Evolutionary conservation across 176 grass and related monocot species (phyloP).

Genomic region (Avena atlantica): DNA sequence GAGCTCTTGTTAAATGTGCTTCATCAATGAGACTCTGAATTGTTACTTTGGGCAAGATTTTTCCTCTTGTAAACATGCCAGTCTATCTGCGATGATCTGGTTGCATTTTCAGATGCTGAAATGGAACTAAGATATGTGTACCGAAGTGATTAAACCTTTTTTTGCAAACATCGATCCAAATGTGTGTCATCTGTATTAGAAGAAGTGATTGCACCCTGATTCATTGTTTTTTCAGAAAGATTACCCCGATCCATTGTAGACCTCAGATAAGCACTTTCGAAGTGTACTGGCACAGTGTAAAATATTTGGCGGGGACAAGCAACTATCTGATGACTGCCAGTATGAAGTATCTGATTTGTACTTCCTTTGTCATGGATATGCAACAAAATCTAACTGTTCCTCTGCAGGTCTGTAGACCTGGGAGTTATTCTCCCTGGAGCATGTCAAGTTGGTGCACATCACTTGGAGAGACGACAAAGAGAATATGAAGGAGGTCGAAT

Average conservation of each 20-base stretch:
- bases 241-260: neutral
- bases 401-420: neutral
- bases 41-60: neutral
- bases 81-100: neutral
- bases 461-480: neutral
- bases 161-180: neutral
- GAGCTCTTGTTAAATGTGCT: constrained; percentile 27
- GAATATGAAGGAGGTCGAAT: neutral
- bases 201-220: neutral
- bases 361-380: neutral
- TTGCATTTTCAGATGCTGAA: constrained; percentile 7
- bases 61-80: neutral
- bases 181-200: neutral
- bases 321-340: neutral
- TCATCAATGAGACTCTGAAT: constrained; percentile 21
- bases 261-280: neutral
- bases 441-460: neutral
- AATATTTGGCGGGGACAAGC: neutral
- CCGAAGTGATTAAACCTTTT: neutral
- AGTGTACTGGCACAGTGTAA: neutral
- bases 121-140: constrained; percentile 22
- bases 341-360: neutral
- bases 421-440: neutral
- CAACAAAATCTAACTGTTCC: constrained; percentile 17
- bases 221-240: neutral